Conservation (phyloP, 352 stramenopile species). For the Pythium aristosporum region DNA sequence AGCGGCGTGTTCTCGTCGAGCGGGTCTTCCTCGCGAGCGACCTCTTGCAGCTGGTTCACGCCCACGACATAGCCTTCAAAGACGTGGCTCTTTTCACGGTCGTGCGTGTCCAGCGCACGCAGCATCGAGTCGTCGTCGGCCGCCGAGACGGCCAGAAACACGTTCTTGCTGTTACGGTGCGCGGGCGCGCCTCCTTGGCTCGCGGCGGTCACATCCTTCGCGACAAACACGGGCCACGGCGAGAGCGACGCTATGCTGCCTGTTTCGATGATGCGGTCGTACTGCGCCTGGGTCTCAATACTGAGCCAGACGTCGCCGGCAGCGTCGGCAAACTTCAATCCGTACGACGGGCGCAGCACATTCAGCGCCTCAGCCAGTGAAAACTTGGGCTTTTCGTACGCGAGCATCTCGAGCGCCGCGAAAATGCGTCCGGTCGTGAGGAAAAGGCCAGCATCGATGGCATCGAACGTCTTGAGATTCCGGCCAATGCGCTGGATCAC, state of each 20-base stretch:
- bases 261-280: conserved; percentile 53
- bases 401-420: conserved; percentile 78
- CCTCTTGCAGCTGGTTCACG: conserved; percentile 70
- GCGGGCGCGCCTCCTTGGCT: conserved; percentile 4
- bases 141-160: conserved; percentile 75
- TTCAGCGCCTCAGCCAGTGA: conserved; percentile 83
- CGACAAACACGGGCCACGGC: conserved; percentile 77
- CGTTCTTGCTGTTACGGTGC: conserved; percentile 50
- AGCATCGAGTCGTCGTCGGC: conserved; percentile 76
- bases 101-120: conserved; percentile 58
- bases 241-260: conserved; percentile 59
- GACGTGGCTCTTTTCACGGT: conserved; percentile 39
- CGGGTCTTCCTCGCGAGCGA: conserved; percentile 26
- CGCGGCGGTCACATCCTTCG: conserved; percentile 45
- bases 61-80: conserved; percentile 86
- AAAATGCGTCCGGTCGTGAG: conserved; percentile 69
- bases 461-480: conserved; percentile 68
- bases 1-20: conserved; percentile 59
- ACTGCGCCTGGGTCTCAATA: conserved; percentile 75
- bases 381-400: conserved; percentile 84
- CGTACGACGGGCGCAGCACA: conserved; percentile 73
- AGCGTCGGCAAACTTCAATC: conserved; percentile 70
- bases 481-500: conserved; percentile 64
- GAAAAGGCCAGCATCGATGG: conserved; percentile 77
- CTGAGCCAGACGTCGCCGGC: conserved; percentile 70